A percentile compares a stretch with the other conserved stretches of the same genome.
These are phyloP conservation scores for Baeospora myosura DNA, from an alignment of 1,284 basidiomycete species.

Conservation along the genomic window DNA sequence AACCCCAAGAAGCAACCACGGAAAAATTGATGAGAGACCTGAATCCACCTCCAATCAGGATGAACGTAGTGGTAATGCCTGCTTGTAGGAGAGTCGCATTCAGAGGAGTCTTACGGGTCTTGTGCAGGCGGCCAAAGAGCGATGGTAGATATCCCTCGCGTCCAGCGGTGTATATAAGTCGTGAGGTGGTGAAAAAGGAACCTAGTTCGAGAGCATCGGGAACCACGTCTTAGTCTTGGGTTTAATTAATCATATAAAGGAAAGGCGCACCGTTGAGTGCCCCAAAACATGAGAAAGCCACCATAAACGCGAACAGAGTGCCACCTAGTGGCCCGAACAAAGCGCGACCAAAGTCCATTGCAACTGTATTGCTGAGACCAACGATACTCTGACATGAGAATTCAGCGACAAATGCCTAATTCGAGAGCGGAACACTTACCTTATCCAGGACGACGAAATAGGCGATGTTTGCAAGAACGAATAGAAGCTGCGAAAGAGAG, in stretches of 20 bases:
- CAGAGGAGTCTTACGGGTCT: slow-evolving; percentile 71
- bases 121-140: slow-evolving; percentile 72
- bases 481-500: slow-evolving; percentile 44
- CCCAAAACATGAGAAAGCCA: slow-evolving; percentile 91
- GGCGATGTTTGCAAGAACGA: slow-evolving; percentile 78
- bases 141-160: slow-evolving; percentile 83
- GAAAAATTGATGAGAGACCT: slow-evolving; percentile 83
- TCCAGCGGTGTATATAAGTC: slow-evolving; percentile 84
- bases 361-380: slow-evolving; percentile 84
- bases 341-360: slow-evolving; percentile 86
- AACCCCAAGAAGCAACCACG: slow-evolving; percentile 84
- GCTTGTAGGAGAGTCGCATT: slow-evolving; percentile 81
- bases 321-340: slow-evolving; percentile 85
- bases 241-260: background rate
- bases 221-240: slow-evolving; percentile 9
- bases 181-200: slow-evolving; percentile 75
- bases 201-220: slow-evolving; percentile 45
- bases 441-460: slow-evolving; percentile 94
- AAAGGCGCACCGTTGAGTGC: slow-evolving; percentile 67
- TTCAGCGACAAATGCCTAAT: slow-evolving; percentile 14
- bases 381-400: slow-evolving; percentile 41
- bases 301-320: slow-evolving; percentile 81
- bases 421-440: slow-evolving; percentile 37
- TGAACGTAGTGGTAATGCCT: slow-evolving; percentile 65
- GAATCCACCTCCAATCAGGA: slow-evolving; percentile 84